Conservation (phyloP, 257 asterid species). For the Solanum medicagineum region DNA sequence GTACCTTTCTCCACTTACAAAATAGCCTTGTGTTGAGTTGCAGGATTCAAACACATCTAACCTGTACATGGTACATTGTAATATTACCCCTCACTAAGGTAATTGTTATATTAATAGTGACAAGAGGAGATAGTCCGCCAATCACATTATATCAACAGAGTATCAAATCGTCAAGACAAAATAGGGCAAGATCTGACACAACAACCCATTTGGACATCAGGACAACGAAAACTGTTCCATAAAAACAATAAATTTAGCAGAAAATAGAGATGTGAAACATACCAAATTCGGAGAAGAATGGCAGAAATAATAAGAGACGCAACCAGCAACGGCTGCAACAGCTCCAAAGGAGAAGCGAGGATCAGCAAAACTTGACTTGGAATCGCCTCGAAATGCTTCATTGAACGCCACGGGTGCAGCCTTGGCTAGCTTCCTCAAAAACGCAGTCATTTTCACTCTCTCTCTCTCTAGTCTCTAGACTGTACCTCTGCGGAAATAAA, state of each 20-base stretch:
- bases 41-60: not conserved
- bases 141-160: not conserved
- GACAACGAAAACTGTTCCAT: not conserved
- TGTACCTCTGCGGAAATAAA: not conserved
- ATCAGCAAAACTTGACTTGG: slow-evolving; percentile 21
- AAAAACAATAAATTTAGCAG: not conserved
- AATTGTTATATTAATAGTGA: not conserved
- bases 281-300: slow-evolving; percentile 52
- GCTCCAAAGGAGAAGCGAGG: slow-evolving; percentile 57
- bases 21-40: not conserved
- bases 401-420: slow-evolving; percentile 41
- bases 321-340: slow-evolving; percentile 66
- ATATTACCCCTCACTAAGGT: not conserved
- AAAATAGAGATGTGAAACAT: slow-evolving; percentile 6
- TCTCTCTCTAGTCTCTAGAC: not conserved
- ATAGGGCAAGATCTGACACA: not conserved
- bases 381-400: slow-evolving; percentile 16
- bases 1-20: not conserved
- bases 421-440: slow-evolving; percentile 40
- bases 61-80: not conserved
- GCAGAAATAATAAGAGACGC: slow-evolving; percentile 50
- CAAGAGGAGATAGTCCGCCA: not conserved
- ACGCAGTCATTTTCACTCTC: slow-evolving; percentile 24
- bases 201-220: not conserved
- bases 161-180: not conserved